Conservation (phyloP, 78 protist species). For the Dictyostelium firmibasis region DNA sequence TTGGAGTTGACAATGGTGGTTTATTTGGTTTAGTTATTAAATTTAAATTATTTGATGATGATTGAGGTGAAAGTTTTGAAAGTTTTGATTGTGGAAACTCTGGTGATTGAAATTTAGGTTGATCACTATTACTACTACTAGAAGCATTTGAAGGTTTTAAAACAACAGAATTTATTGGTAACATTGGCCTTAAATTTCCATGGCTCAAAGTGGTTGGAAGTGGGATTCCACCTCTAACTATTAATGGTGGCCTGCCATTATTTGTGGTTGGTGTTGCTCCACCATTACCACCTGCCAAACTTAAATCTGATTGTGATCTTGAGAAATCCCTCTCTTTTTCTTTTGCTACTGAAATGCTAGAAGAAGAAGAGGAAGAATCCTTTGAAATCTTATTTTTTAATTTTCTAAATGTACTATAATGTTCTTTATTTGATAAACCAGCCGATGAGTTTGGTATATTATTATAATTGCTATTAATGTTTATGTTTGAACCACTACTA, state of each 20-base stretch:
- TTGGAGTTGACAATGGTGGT: not conserved
- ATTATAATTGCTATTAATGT: not conserved
- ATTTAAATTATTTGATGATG: not conserved
- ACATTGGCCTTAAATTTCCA: conserved; percentile 1
- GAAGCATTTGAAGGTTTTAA: not conserved
- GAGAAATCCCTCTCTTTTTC: not conserved
- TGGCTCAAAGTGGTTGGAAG: conserved; percentile 4
- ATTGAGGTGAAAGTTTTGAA: not conserved
- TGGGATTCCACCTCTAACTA: conserved; percentile 17
- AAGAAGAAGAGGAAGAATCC: not conserved
- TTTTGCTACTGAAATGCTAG: not conserved
- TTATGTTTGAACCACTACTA: not conserved
- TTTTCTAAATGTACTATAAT: conserved; percentile 31
- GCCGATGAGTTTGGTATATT: not conserved
- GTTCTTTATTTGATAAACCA: conserved; percentile 30
- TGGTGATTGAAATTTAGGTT: conserved; percentile 1
- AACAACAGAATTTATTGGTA: not conserved
- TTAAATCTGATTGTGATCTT: not conserved
- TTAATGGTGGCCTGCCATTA: not conserved
- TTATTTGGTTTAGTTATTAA: not conserved
- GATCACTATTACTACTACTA: not conserved
- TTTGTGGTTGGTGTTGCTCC: not conserved
- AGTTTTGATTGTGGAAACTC: not conserved
- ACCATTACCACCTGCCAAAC: not conserved
- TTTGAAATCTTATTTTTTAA: conserved; percentile 8